Percentiles rank a stretch among this genome's conserved stretches.
phyloP scores from a whole-genome alignment of 495 filamentous ascomycete genomes.

The Pyrenopolyporus hunteri region DNA sequence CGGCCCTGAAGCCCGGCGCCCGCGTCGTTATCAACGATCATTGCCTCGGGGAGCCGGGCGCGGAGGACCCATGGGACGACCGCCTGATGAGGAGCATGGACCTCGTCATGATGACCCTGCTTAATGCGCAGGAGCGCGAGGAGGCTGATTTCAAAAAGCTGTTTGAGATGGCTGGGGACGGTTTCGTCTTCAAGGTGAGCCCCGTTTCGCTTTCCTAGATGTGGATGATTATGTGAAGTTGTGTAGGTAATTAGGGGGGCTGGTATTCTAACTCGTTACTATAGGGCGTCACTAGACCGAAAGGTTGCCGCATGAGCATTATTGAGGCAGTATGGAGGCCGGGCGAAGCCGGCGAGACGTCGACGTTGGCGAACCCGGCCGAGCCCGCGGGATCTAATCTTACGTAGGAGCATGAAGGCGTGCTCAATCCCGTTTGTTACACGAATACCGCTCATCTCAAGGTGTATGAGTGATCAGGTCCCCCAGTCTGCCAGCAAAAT shows the following conservation, averaged over 20 bases:
- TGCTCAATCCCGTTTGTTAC: not conserved
- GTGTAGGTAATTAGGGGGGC: not conserved
- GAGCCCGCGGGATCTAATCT: not conserved
- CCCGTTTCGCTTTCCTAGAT: not conserved
- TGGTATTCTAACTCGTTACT: conserved; percentile 8
- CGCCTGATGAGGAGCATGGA: conserved; percentile 61
- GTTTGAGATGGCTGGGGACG: conserved; percentile 51
- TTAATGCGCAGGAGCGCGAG: conserved; percentile 61
- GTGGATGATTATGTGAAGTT: too few relatives aligned
- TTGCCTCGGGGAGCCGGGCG: conserved; percentile 52
- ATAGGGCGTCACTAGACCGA: conserved; percentile 47
- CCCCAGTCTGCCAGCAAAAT: conserved; percentile 11
- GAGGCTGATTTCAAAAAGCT: conserved; percentile 55
- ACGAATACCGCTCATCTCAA: not conserved
- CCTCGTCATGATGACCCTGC: conserved; percentile 59
- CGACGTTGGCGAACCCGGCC: not conserved
- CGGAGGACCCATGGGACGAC: conserved; percentile 56
- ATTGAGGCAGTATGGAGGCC: conserved; percentile 59
- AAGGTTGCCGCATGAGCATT: conserved; percentile 56
- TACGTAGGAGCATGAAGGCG: not conserved
- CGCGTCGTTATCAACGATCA: conserved; percentile 60
- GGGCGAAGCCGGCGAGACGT: conserved; percentile 6
- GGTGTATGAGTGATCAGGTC: conserved; percentile 1
- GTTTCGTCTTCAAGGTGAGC: conserved; percentile 53
- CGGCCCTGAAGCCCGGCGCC: conserved; percentile 61